Evolutionary conservation across 2,329 filamentous ascomycete genomes (phyloP).

Genomic region (Fusarium longipes): DNA sequence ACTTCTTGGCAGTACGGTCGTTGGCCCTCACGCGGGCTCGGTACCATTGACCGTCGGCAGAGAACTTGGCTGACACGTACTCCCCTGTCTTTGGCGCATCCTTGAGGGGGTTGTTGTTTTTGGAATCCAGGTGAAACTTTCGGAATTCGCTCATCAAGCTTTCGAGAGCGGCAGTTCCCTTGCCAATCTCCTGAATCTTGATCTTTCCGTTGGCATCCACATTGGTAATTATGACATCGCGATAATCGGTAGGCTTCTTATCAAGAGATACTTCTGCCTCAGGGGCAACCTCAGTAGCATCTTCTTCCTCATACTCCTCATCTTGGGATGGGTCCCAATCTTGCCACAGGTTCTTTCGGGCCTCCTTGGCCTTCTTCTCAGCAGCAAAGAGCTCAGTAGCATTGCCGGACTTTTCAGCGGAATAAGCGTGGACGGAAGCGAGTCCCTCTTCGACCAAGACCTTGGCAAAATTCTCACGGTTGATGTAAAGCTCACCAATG

Average conservation of each 20-base stretch:
- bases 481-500: constrained; percentile 93
- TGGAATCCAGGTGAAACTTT: constrained; percentile 86
- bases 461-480: constrained; percentile 96
- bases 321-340: constrained; percentile 94
- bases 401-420: constrained; percentile 94
- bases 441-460: constrained; percentile 92
- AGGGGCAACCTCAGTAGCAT: constrained; percentile 62
- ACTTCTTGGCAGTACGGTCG: constrained; percentile 87
- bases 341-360: constrained; percentile 88
- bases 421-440: constrained; percentile 92
- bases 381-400: constrained; percentile 87
- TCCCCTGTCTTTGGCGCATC: constrained; percentile 90
- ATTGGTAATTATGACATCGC: constrained; percentile 91
- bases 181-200: constrained; percentile 91
- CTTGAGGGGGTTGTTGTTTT: constrained; percentile 79
- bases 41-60: constrained; percentile 92
- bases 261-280: constrained; percentile 65
- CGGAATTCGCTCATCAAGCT: constrained; percentile 92
- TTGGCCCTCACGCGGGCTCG: constrained; percentile 90
- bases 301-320: constrained; percentile 66
- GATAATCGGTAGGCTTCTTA: constrained; percentile 84
- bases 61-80: constrained; percentile 90
- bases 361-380: constrained; percentile 90
- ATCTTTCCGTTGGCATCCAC: constrained; percentile 84
- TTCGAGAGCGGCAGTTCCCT: constrained; percentile 85